Evolutionary conservation across 116 monocot species (phyloP).

Genomic region (Phalaenopsis hybrid): DNA sequence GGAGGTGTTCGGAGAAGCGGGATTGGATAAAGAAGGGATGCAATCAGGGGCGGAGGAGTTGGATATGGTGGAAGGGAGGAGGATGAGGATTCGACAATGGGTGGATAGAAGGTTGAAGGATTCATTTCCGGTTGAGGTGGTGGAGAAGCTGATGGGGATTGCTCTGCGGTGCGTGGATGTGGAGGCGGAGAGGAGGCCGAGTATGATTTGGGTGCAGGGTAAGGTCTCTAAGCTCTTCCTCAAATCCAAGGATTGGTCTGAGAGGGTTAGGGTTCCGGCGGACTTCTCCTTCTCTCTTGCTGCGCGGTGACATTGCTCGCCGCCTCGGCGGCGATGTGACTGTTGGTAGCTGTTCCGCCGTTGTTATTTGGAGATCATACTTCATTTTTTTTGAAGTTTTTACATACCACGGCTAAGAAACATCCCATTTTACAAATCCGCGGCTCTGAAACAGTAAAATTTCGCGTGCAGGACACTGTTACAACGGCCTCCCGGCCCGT

Average conservation of each 20-base stretch:
- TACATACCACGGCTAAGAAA: too few species aligned
- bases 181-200: constrained; percentile 28
- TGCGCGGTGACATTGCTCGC: not conserved
- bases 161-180: constrained; percentile 39
- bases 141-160: constrained; percentile 33
- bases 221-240: constrained; percentile 41
- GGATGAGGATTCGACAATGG: constrained; percentile 37
- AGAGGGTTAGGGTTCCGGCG: constrained; percentile 22
- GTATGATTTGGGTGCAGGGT: constrained; percentile 48
- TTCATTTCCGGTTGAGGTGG: constrained; percentile 54
- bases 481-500: too few species aligned
- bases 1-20: not conserved
- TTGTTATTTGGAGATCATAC: too few species aligned
- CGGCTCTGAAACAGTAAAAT: too few species aligned
- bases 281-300: constrained; percentile 41
- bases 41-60: constrained; percentile 9
- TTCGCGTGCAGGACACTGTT: too few species aligned
- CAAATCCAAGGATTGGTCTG: constrained; percentile 30
- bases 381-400: too few species aligned
- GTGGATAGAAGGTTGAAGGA: constrained; percentile 45
- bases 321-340: not conserved
- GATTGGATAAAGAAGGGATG: not conserved
- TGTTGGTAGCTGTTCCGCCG: too few species aligned
- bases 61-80: constrained; percentile 3
- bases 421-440: too few species aligned